Percentiles rank a stretch among this genome's conserved stretches.
phyloP scores from a whole-genome alignment of 495 filamentous ascomycete species.

The Penicillium cataractarum region DNA sequence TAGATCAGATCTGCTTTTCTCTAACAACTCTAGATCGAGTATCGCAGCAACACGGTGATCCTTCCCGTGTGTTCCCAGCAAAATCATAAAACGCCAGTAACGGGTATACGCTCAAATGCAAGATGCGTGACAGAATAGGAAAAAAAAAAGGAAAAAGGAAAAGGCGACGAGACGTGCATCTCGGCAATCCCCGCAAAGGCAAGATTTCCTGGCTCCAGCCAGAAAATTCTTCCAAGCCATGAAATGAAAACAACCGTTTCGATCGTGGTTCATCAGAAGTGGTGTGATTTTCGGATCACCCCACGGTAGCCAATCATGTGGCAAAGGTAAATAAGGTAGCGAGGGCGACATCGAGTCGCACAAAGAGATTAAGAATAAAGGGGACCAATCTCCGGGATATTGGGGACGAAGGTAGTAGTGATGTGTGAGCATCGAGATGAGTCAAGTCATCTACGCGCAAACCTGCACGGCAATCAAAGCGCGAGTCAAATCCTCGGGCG shows the following conservation, averaged over 20 bases:
- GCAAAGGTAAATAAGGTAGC: background rate
- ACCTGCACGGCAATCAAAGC: conserved; percentile 49
- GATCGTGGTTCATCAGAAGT: background rate
- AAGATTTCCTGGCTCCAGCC: background rate
- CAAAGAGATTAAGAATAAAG: conserved; percentile 15
- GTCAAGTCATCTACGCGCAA: conserved; percentile 28
- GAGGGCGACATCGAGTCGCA: conserved; percentile 23
- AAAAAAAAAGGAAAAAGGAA: background rate
- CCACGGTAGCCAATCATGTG: background rate
- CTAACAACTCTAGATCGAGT: background rate
- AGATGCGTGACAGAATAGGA: conserved; percentile 16
- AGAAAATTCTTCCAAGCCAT: background rate
- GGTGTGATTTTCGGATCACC: background rate
- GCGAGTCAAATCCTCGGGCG: conserved; percentile 46
- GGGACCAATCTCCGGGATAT: conserved; percentile 27
- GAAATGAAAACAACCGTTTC: background rate
- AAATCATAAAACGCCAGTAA: conserved; percentile 21
- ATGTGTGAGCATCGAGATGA: background rate
- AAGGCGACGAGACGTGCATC: background rate
- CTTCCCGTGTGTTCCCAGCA: background rate
- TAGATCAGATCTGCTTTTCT: background rate
- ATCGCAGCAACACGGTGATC: background rate
- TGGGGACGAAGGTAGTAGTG: conserved; percentile 11
- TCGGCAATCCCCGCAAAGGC: background rate
- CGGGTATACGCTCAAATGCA: conserved; percentile 46